Percentiles rank a stretch among this genome's conserved stretches.
phyloP scores from a whole-genome alignment of 768 basidiomycete genomes.

The Cantharellus anzutake region DNA sequence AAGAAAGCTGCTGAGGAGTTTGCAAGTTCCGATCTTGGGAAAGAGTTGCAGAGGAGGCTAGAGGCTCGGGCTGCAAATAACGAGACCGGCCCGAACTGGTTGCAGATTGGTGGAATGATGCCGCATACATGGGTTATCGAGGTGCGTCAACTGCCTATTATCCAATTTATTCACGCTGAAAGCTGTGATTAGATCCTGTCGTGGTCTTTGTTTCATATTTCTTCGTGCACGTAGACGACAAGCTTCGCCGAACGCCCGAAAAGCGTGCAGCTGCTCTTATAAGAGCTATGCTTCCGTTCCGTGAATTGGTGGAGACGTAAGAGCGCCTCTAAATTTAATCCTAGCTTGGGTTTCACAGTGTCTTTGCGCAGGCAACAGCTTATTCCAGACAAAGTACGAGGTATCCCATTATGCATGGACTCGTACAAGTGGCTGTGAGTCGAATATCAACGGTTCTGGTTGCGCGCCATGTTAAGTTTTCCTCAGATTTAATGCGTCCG shows the following conservation, averaged over 20 bases:
- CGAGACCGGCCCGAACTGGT: conserved; percentile 45
- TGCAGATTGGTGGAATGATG: conserved; percentile 99
- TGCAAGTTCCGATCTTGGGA: conserved; percentile 43
- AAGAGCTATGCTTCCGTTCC: conserved; percentile 72
- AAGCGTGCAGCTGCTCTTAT: conserved; percentile 64
- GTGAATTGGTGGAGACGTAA: conserved; percentile 65
- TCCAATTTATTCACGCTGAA: background rate
- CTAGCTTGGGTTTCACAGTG: background rate
- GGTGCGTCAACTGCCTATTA: conserved; percentile 4
- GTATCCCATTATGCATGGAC: conserved; percentile 66
- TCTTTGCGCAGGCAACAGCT: conserved; percentile 35
- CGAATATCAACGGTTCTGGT: background rate
- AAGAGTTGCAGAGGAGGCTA: conserved; percentile 59
- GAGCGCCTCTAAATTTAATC: background rate
- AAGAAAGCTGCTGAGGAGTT: conserved; percentile 44
- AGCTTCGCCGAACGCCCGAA: conserved; percentile 31
- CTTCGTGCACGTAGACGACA: conserved; percentile 70
- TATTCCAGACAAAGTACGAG: conserved; percentile 73
- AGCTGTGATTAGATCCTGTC: conserved; percentile 73
- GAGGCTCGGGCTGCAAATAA: conserved; percentile 50
- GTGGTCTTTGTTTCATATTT: conserved; percentile 91
- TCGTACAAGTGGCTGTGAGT: conserved; percentile 88
- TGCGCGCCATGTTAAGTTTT: background rate
- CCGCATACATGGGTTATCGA: conserved; percentile 34
- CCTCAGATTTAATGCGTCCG: conserved; percentile 75